phyloP scores from a whole-genome alignment of 192 early-diverging fungal species.

The Anaeromyces robustus region DNA sequence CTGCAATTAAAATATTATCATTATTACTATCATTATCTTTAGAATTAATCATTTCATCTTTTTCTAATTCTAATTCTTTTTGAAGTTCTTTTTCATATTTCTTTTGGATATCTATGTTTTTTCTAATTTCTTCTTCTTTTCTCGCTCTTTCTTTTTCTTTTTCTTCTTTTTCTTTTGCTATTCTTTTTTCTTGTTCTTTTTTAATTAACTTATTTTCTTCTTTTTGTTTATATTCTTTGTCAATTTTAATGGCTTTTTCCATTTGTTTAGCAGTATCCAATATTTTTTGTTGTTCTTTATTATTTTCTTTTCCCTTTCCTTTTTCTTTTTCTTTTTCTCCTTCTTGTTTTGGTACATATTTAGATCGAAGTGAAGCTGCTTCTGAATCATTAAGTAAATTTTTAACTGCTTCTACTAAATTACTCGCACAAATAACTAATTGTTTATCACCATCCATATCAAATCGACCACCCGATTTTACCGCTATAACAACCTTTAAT shows the following conservation, averaged over 20 bases:
- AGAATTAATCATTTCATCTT: too few relatives aligned
- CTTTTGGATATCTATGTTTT: too few relatives aligned
- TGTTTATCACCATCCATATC: neutral
- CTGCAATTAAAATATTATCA: too few relatives aligned
- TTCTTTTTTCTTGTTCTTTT: too few relatives aligned
- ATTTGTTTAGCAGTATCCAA: neutral
- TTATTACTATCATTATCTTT: too few relatives aligned
- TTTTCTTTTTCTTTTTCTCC: neutral
- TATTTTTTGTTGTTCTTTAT: neutral
- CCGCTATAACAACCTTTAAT: neutral
- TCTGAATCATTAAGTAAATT: neutral
- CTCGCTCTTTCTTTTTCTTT: neutral
- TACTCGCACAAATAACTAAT: neutral
- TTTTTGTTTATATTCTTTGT: neutral
- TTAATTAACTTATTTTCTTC: too few relatives aligned
- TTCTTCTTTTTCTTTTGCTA: neutral
- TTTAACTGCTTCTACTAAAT: neutral
- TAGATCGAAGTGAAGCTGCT: neutral
- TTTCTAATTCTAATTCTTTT: neutral
- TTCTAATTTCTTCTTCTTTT: too few relatives aligned
- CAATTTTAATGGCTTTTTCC: neutral
- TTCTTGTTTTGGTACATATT: neutral
- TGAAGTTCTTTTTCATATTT: too few relatives aligned
- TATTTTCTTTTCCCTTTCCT: neutral
- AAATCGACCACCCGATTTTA: neutral